These are phyloP conservation scores for Barnettozyma pratensis DNA, from an alignment of 805 yeast genomes.

Conservation along the genomic window DNA sequence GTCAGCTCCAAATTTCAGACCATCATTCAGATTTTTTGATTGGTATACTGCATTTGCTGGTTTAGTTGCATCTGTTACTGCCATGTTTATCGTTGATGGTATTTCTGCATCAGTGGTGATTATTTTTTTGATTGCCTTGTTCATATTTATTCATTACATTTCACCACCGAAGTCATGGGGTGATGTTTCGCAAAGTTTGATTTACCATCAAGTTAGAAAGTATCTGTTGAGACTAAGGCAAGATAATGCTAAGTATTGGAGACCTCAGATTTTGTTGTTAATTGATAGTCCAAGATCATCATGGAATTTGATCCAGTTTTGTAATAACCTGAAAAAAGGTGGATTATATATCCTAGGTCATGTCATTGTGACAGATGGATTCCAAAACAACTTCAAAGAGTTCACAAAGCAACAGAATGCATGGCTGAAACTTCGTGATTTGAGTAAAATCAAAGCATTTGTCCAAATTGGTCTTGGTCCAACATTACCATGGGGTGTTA, in stretches of 20 bases:
- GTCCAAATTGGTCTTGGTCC: conserved; percentile 90
- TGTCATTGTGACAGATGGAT: conserved; percentile 64
- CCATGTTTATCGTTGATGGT: conserved; percentile 96
- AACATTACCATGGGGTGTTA: conserved; percentile 86
- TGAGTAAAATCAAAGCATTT: conserved; percentile 81
- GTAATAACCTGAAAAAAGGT: conserved; percentile 93
- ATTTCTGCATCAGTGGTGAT: conserved; percentile 76
- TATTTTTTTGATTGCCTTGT: conserved; percentile 56
- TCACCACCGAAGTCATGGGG: conserved; percentile 98
- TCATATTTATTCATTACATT: conserved; percentile 77
- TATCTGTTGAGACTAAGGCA: conserved; percentile 76
- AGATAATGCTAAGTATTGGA: conserved; percentile 96
- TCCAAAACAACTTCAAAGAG: conserved; percentile 63
- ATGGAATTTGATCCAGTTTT: conserved; percentile 88
- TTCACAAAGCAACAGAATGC: conserved; percentile 68
- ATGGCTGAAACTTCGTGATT: conserved; percentile 80
- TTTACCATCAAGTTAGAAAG: conserved; percentile 95
- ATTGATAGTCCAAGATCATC: conserved; percentile 90
- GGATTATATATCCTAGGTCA: conserved; percentile 92
- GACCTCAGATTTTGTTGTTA: conserved; percentile 87
- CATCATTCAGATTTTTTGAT: conserved; percentile 85
- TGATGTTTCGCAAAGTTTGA: conserved; percentile 91
- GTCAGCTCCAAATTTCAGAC: conserved; percentile 97
- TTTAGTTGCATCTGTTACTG: conserved; percentile 58
- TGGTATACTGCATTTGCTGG: conserved; percentile 80